Conservation (phyloP, 805 yeast species). For the Ogataea minuta region DNA sequence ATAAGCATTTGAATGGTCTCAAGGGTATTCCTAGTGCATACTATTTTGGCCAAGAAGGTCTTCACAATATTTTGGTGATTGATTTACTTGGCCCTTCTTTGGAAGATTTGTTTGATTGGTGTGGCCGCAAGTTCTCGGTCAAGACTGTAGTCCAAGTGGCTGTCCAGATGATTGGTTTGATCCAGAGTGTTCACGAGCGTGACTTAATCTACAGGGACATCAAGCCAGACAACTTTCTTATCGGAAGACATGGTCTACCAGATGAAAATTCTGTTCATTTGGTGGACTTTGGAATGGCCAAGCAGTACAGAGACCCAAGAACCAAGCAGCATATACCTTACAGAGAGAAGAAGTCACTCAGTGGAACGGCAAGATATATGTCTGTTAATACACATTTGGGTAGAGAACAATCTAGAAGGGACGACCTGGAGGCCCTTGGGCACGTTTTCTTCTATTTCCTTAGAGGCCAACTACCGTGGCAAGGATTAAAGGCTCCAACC, state of each 20-base stretch:
- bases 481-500: constrained; percentile 96
- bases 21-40: constrained; percentile 94
- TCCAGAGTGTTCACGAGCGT: constrained; percentile 83
- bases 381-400: constrained; percentile 96
- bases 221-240: constrained; percentile 94
- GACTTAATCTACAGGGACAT: constrained; percentile 94
- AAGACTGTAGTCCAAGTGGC: constrained; percentile 94
- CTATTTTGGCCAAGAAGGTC: constrained; percentile 97
- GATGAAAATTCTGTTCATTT: constrained; percentile 84
- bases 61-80: constrained; percentile 91
- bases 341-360: constrained; percentile 89
- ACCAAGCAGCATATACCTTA: constrained; percentile 95
- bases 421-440: constrained; percentile 93
- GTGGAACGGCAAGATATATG: constrained; percentile 99
- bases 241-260: constrained; percentile 83
- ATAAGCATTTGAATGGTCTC: constrained; percentile 78
- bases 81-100: constrained; percentile 93
- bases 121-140: constrained; percentile 83
- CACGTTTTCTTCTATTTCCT: constrained; percentile 95
- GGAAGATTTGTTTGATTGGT: constrained; percentile 98
- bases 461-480: constrained; percentile 97
- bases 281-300: constrained; percentile 99
- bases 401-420: constrained; percentile 94
- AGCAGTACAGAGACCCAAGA: constrained; percentile 94
- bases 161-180: constrained; percentile 87